Base-by-base conservation (phyloP, 2,329 filamentous ascomycete genomes). In the Atkinsonella hypoxylon region DNA sequence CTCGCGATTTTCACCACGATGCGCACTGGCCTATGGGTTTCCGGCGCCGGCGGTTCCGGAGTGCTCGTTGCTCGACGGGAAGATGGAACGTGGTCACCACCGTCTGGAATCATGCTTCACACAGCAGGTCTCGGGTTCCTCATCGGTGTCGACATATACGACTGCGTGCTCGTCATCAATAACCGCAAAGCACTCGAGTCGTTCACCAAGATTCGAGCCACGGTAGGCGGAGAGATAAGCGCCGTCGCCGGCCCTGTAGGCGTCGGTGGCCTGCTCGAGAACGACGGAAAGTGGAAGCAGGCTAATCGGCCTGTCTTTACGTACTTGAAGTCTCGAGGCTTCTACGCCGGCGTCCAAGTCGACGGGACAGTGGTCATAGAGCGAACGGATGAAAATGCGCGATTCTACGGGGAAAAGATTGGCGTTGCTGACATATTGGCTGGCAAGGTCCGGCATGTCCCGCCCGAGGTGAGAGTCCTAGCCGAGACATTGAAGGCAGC, bases 351-450 rank as follows among this genome's bases (percentile, higher is more conserved):
- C 17, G 80, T 94, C 1, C 86, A 91, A 59, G 77, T 94, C 17
- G 89, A 95, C 61, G 89, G 89, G 18, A 94, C 89, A 0, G 78
- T 94, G 13, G 76, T 95, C 47, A 86, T 91, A 43, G 87, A 93
- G 64, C 78, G 89, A 34, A 82, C 77, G 1, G 87, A 90, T 55
- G 89, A 91, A 62, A 95, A 95, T 59, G 85, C 87, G 50, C 78
- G 80, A 8, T 95, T 95, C 61, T 95, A 94, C 62, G 83, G 83
- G 11, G 74, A 86, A 18, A 58, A 61, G 22, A 61, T 77, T 17
- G 57, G 67, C 0, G 73, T 71, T 3, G 62, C 68, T 5, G 66
- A 67, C 45, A 77, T 78, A 45, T 55, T 78, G 12, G 65, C 62
- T 3, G 74, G 73, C 6, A 69, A 73, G 47, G 65, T 70, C 6